A percentile compares a stretch with the other conserved stretches of the same genome.
Conservation (phyloP, 2,329 filamentous ascomycete genomes). For the Aspergillus fructus region DNA sequence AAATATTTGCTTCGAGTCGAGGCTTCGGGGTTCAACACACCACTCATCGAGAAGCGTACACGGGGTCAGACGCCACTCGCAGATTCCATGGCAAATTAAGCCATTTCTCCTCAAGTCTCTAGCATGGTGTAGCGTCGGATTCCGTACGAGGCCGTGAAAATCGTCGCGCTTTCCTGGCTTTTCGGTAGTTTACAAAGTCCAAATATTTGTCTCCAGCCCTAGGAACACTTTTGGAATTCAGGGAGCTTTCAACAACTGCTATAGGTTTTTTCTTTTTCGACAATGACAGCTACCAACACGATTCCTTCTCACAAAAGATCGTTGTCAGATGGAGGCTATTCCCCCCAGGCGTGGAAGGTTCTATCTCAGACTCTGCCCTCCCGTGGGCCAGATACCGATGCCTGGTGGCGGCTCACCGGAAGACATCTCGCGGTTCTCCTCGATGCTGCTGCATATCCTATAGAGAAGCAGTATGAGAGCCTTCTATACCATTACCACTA, state of each 20-base stretch:
- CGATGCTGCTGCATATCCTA: conserved; percentile 4
- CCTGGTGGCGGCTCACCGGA: conserved; percentile 8
- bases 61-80: not conserved
- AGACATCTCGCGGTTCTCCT: conserved; percentile 5
- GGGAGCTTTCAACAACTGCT: not conserved
- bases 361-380: conserved; percentile 2
- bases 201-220: not conserved
- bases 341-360: not conserved
- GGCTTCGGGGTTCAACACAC: not conserved
- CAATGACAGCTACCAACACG: not conserved
- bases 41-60: not conserved
- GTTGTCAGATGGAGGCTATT: not conserved
- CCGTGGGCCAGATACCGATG: not conserved
- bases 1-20: not conserved
- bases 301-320: not conserved
- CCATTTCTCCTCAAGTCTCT: not conserved
- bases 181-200: not conserved
- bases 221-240: not conserved
- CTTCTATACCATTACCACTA: conserved; percentile 11
- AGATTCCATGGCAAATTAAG: conserved; percentile 35
- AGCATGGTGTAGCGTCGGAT: not conserved
- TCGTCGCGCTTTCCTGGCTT: not conserved
- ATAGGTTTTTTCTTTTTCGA: not conserved
- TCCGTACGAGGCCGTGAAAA: not conserved
- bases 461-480: conserved; percentile 8